Base-by-base conservation (phyloP, 2,329 filamentous ascomycete species). In the Colletotrichum plurivorum region DNA sequence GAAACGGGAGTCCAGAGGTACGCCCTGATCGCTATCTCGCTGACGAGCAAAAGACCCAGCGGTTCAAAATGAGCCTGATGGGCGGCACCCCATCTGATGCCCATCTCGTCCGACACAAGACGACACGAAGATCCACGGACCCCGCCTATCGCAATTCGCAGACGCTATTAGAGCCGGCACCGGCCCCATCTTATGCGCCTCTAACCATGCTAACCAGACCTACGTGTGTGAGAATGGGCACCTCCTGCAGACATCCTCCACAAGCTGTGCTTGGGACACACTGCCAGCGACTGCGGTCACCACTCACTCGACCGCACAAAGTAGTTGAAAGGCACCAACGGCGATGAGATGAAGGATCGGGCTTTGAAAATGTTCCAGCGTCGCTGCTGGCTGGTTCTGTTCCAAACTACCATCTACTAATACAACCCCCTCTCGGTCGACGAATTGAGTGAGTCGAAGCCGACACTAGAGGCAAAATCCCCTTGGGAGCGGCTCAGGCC, bases 61-160 rank as follows among this genome's bases (percentile, higher is more conserved):
- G 89, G 71, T 88, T 77, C 75, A 87, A 89, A 67, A 77, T 75
- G 18, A 85, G 88, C 68, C 87, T 89, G 74, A 88, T 91, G 76
- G 39, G 63, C 27, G 74, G 62, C 88, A 92, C 78, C 88, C 71
- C 79, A 5, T 71, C 75, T 71, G 67, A 62, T 52, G 22, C 73
- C 69, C 55, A 71, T 73, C 6, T 73, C 70, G 2, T 58, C 71
- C n/a, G 69, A 71, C 25, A 52, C 73, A 8, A 74, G 77, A 48
- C n/a, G 74, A 78, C 55, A 65, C 72, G 20, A 77, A 74, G 2
- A 66, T 79, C 48, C 77, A 78, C 36, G 76, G 77, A 36, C 59
- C 76, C 6, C 77, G 78, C 54, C 63, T 75, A 12, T 79, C 77
- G 76, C 76, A 76, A 0, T 76, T 76, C 55, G 63, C 70, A 0